Evolutionary conservation across 257 asterid genomes (phyloP), one percentile per base, ranked within the genome.

Genomic region (Nicotiana noctiflora): DNA sequence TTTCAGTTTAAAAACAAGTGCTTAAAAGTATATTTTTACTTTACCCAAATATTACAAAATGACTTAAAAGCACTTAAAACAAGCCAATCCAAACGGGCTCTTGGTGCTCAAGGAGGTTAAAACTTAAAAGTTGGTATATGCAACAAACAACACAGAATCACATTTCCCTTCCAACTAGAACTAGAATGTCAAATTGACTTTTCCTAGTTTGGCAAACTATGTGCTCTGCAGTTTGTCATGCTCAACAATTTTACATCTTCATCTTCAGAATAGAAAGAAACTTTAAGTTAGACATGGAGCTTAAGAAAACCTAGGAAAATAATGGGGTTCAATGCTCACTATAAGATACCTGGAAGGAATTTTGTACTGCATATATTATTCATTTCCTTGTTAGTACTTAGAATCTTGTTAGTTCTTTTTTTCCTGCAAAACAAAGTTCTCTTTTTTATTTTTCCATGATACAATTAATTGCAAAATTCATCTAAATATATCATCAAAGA

Each of bases 131-230:
- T 74, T 49, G 25, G 2, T 23, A 74, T 49, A 74, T 14, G 27
- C 79, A 74, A 25, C 79, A 74, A 74, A 74, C 79, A 49, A 74
- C 79, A 40, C 15, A 23, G 44, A 74, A 49, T 49, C 79, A 23
- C 49, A 32, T 25, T 46, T 49, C 23, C 19, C 44, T 72, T 72
- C 15, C 61, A 29, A 29, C 32, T 29, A 29, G 4, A 74, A 49
- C 44, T 49, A 23, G 44, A 74, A 74, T 74, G 62, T 49, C 62
- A 49, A 49, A 14, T 74, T 74, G 62, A 49, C 62, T 25, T 49
- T 23, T 49, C 62, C 44, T 74, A 13, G 25, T 74, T 25, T 49
- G 62, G 17, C 62, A 74, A 74, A 14, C 62, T 13, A 49, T 23
- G 21, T 74, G 61, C 44, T 8, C 44, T 74, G 0, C 44, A 49